Evolutionary conservation across 768 basidiomycete genomes (phyloP).

Genomic region (Antrodiella citrinella): DNA sequence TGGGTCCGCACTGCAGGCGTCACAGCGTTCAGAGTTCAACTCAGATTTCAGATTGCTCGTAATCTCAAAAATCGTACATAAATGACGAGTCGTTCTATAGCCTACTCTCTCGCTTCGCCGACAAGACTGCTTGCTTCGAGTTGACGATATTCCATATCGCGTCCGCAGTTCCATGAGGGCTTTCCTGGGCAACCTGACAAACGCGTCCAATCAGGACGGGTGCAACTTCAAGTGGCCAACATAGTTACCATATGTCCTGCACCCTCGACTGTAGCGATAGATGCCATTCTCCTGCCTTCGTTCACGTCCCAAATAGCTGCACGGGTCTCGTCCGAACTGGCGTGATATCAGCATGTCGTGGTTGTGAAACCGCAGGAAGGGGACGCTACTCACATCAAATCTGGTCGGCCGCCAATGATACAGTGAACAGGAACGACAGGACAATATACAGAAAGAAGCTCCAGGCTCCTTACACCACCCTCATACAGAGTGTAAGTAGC

Average conservation of each 20-base stretch:
- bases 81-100: no score
- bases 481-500: not conserved
- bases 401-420: not conserved
- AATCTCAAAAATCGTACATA: no score
- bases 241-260: not conserved
- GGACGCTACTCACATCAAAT: not conserved
- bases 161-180: not conserved
- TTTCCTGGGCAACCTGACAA: not conserved
- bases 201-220: no score
- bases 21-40: no score
- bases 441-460: not conserved
- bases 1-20: no score
- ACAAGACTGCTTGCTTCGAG: no score
- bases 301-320: not conserved
- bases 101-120: no score
- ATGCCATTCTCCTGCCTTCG: not conserved
- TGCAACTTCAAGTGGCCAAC: no score
- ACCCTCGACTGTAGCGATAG: not conserved
- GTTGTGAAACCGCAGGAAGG: no score
- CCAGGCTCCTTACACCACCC: not conserved
- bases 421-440: not conserved
- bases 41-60: no score
- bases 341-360: no score
- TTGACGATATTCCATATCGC: constrained; percentile 2
- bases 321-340: not conserved